Conservation (phyloP, 2,329 filamentous ascomycete genomes). For the Penicillium brevicompactum region DNA sequence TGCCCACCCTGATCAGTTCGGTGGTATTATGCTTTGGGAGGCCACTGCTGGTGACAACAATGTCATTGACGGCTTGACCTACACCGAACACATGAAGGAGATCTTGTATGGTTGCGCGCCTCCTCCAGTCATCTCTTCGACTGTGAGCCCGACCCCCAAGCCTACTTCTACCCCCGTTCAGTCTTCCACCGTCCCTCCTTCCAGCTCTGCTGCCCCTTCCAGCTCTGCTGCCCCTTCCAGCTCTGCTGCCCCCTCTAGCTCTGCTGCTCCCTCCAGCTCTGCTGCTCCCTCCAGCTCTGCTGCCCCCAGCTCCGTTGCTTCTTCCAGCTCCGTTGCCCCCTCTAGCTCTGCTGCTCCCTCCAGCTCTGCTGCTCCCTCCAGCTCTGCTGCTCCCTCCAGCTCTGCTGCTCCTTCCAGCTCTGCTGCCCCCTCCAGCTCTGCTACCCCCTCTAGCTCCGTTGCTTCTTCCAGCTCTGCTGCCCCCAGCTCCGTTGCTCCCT, state of each 20-base stretch:
- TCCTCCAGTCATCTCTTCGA: slow-evolving; percentile 13
- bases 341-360: too few species aligned
- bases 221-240: background rate
- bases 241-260: background rate
- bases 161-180: slow-evolving; percentile 4
- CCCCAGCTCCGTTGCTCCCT: too few species aligned
- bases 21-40: slow-evolving; percentile 64
- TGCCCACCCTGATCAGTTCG: slow-evolving; percentile 49
- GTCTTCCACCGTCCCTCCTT: background rate
- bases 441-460: too few species aligned
- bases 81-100: slow-evolving; percentile 52
- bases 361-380: too few species aligned
- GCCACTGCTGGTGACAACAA: slow-evolving; percentile 54
- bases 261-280: background rate
- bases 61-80: slow-evolving; percentile 46
- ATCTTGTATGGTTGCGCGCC: slow-evolving; percentile 37
- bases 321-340: too few species aligned
- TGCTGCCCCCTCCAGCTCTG: too few species aligned
- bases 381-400: too few species aligned
- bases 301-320: too few species aligned
- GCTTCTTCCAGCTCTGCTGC: too few species aligned
- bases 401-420: too few species aligned
- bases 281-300: slow-evolving; percentile 8
- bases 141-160: slow-evolving; percentile 14
- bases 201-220: slow-evolving; percentile 8